Evolutionary conservation across 78 protist species (phyloP).

Genomic region (slime mould (Dictyostelium discoideum)): DNA sequence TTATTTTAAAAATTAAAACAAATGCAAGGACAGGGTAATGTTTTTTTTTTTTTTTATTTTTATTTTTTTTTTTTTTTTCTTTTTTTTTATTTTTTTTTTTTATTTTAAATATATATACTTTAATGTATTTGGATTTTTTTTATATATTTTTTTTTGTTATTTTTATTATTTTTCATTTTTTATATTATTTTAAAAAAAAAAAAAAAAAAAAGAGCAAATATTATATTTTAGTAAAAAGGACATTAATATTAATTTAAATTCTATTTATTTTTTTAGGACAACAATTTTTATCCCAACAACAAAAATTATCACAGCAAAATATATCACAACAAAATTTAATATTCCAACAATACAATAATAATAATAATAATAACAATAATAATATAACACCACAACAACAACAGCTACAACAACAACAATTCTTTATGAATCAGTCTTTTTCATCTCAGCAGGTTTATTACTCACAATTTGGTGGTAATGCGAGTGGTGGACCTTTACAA

Average conservation of each 20-base stretch:
- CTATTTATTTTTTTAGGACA: not conserved
- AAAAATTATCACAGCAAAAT: not conserved
- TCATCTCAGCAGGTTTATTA: slow-evolving; percentile 56
- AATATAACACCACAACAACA: slow-evolving; percentile 3
- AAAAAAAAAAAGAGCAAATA: not conserved
- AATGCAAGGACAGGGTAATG: slow-evolving; percentile 42
- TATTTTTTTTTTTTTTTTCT: not conserved
- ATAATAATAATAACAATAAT: not conserved
- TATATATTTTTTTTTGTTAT: not conserved
- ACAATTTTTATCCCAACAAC: not conserved
- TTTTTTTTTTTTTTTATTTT: not conserved
- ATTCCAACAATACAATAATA: not conserved
- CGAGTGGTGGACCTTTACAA: slow-evolving; percentile 23
- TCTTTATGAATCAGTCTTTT: slow-evolving; percentile 73
- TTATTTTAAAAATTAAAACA: not conserved
- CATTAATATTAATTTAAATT: not conserved
- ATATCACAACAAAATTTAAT: not conserved
- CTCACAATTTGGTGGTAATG: not conserved
- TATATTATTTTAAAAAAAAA: not conserved
- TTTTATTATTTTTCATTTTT: not conserved
- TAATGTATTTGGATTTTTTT: too few species aligned
- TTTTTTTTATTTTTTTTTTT: not conserved
- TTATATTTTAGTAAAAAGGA: not conserved
- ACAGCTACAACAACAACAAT: slow-evolving; percentile 46
- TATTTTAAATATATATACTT: not conserved